A percentile compares a stretch with the other conserved stretches of the same genome.
These are phyloP conservation scores for Dissophora ornata DNA, from an alignment of 192 early-diverging fungal species.

Conservation along the genomic window DNA sequence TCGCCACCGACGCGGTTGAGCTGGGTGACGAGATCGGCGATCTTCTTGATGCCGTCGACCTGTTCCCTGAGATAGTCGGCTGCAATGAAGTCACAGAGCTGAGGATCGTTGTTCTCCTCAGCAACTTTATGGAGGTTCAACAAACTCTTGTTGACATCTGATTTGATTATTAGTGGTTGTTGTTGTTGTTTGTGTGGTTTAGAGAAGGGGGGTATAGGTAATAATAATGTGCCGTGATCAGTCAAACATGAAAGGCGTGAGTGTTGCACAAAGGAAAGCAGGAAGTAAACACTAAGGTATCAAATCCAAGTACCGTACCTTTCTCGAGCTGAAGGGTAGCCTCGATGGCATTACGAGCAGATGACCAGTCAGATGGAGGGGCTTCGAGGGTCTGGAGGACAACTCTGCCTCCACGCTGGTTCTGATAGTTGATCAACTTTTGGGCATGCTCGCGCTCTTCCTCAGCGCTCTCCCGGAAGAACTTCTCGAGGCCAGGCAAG, in stretches of 20 bases:
- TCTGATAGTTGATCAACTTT: conserved; percentile 64
- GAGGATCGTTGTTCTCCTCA: conserved; percentile 64
- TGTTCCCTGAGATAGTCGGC: conserved; percentile 63
- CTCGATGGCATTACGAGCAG: conserved; percentile 69
- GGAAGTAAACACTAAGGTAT: no score
- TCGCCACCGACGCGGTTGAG: conserved; percentile 67
- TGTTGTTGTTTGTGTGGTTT: no score
- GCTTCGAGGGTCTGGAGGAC: conserved; percentile 63
- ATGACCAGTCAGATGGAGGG: conserved; percentile 65
- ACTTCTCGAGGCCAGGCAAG: conserved; percentile 67
- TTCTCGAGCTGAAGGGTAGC: conserved; percentile 67
- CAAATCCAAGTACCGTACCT: no score
- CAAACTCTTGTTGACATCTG: conserved; percentile 69
- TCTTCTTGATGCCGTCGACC: conserved; percentile 65
- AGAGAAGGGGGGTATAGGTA: background rate
- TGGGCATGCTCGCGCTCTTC: conserved; percentile 63
- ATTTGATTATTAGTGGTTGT: no score
- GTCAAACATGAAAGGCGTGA: no score
- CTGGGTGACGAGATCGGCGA: conserved; percentile 66
- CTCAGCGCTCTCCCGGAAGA: conserved; percentile 60
- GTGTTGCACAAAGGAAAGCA: no score
- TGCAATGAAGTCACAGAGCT: conserved; percentile 67
- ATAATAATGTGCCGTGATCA: no score
- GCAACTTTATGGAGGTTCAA: conserved; percentile 66
- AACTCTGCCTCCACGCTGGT: conserved; percentile 66